phyloP scores from a whole-genome alignment of 2,329 filamentous ascomycete genomes.

The Pleoardoris graminearum region DNA sequence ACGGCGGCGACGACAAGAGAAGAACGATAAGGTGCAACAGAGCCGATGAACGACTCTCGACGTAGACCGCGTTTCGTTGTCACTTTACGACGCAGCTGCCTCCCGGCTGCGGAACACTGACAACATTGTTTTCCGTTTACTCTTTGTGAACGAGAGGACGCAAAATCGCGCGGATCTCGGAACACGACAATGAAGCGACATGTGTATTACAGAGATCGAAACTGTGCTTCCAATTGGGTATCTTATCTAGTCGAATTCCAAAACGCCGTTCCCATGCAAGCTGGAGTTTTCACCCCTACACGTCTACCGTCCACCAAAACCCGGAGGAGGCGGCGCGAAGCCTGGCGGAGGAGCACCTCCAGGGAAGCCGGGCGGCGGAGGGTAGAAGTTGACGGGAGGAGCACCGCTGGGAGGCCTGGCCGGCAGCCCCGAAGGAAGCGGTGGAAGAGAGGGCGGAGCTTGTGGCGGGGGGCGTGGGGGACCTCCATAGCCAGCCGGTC shows the following conservation, averaged over 20 bases:
- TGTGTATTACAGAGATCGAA: too few species aligned
- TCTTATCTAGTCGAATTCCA: constrained; percentile 4
- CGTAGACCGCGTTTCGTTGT: too few species aligned
- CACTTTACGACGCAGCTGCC: too few species aligned
- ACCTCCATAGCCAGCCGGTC: constrained; percentile 47
- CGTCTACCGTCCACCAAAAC: constrained; percentile 11
- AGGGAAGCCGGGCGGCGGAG: constrained; percentile 34
- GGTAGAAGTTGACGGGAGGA: constrained; percentile 48
- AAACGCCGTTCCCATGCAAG: constrained; percentile 3
- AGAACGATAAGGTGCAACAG: too few species aligned
- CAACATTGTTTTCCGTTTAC: too few species aligned
- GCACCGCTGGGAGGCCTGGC: constrained; percentile 73
- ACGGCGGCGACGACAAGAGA: too few species aligned
- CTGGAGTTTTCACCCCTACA: too few species aligned
- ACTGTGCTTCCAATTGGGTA: constrained; percentile 7
- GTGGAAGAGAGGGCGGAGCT: constrained; percentile 56
- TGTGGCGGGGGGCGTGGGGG: constrained; percentile 38
- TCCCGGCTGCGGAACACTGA: too few species aligned
- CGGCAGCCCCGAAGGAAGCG: constrained; percentile 63
- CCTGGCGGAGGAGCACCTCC: constrained; percentile 21
- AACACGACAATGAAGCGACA: too few species aligned
- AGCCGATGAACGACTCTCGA: too few species aligned
- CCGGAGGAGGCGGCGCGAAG: constrained; percentile 24
- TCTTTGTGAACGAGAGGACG: too few species aligned
- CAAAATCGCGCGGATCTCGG: too few species aligned